Conservation (phyloP, 139 green algal species). For the Microglena sp. region DNA sequence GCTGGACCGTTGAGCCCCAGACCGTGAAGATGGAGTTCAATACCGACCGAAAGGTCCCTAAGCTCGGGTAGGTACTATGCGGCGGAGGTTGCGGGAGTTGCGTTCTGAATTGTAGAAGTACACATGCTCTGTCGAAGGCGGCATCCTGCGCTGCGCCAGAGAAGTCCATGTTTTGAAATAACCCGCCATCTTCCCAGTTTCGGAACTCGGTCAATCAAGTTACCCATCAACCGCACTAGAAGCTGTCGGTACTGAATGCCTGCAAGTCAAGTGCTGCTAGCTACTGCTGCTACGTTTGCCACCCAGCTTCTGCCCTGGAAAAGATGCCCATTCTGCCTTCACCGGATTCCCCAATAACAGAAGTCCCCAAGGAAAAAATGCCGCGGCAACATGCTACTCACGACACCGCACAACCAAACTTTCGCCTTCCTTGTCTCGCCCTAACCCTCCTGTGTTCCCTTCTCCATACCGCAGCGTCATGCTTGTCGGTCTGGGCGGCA, state of each 20-base stretch:
- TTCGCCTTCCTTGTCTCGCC: not conserved
- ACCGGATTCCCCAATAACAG: too few relatives aligned
- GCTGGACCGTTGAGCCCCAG: constrained; percentile 66
- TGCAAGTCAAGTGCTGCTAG: too few relatives aligned
- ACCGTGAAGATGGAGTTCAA: constrained; percentile 72
- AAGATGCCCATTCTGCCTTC: not conserved
- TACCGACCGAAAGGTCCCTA: constrained; percentile 77
- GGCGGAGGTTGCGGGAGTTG: not conserved
- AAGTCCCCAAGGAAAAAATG: not conserved
- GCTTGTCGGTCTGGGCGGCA: constrained; percentile 95
- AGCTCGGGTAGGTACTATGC: constrained; percentile 68
- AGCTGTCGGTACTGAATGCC: too few relatives aligned
- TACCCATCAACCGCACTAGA: too few relatives aligned
- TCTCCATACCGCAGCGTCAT: constrained; percentile 77
- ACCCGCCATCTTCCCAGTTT: not conserved
- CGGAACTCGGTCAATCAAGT: not conserved
- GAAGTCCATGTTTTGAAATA: not conserved
- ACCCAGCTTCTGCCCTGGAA: not conserved
- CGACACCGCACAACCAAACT: not conserved
- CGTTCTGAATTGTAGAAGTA: too few relatives aligned
- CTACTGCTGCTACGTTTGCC: too few relatives aligned
- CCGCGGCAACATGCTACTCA: not conserved
- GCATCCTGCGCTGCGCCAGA: not conserved
- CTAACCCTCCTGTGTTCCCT: not conserved
- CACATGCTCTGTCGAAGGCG: not conserved